phyloP scores from a whole-genome alignment of 371 early-diverging fungal genomes.

The Basidiobolus heterosporus region DNA sequence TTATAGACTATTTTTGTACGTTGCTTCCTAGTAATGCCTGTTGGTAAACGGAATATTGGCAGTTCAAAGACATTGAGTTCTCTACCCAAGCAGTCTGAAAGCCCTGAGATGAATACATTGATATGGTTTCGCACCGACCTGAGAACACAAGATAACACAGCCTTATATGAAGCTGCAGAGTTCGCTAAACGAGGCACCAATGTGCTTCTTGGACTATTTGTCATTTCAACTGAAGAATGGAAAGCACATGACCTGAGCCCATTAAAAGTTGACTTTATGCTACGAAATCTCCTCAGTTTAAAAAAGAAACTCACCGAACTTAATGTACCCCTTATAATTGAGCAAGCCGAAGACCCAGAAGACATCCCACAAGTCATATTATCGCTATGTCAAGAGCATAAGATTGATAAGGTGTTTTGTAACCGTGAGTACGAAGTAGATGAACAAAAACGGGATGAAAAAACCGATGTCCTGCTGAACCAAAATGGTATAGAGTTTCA shows the following conservation, averaged over 20 bases:
- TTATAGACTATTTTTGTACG: no score
- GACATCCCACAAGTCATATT: constrained; percentile 12
- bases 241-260: constrained; percentile 27
- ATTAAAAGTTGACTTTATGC: constrained; percentile 29
- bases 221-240: constrained; percentile 35
- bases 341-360: constrained; percentile 6
- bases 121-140: constrained; percentile 35
- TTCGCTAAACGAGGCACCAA: constrained; percentile 2
- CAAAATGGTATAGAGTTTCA: constrained; percentile 8
- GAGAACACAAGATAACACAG: constrained; percentile 22
- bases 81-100: no score
- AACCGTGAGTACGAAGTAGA: constrained; percentile 30
- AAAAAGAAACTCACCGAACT: constrained; percentile 12
- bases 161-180: constrained; percentile 14
- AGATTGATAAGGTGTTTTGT: constrained; percentile 11
- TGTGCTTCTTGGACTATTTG: constrained; percentile 20
- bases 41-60: no score
- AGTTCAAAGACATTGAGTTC: no score
- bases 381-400: constrained; percentile 3
- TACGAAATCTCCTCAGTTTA: constrained; percentile 22
- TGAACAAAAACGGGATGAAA: constrained; percentile 11
- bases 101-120: constrained; percentile 8
- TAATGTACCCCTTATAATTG: constrained; percentile 28
- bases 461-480: constrained; percentile 4
- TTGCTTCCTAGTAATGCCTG: no score